phyloP scores from a whole-genome alignment of 305 asterid species.

The Fraxinus sp. region DNA sequence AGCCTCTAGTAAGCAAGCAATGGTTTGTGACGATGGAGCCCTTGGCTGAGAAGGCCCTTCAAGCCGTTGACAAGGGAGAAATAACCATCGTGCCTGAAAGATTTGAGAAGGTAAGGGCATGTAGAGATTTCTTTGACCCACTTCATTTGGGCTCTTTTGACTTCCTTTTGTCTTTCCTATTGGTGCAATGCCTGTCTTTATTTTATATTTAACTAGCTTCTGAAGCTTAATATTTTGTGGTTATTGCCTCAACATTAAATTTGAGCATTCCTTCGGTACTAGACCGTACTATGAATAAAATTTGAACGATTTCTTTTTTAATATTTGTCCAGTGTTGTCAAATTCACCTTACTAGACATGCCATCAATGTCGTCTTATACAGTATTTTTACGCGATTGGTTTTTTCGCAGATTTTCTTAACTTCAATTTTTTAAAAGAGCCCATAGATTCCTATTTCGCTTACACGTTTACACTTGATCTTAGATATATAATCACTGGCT shows the following conservation, averaged over 20 bases:
- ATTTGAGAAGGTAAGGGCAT: slow-evolving; percentile 75
- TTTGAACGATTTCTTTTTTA: neutral
- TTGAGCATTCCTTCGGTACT: neutral
- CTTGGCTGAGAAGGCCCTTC: slow-evolving; percentile 91
- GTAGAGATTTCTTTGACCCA: slow-evolving; percentile 9
- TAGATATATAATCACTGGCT: slow-evolving; percentile 97
- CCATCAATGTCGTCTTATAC: neutral
- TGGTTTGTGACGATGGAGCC: slow-evolving; percentile 99
- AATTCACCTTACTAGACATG: neutral
- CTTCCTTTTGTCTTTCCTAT: slow-evolving; percentile 12
- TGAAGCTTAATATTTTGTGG: slow-evolving; percentile 14
- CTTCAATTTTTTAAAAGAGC: slow-evolving; percentile 9
- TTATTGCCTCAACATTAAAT: slow-evolving; percentile 14
- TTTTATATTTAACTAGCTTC: slow-evolving; percentile 4
- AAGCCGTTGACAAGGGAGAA: slow-evolving; percentile 83
- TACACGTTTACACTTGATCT: slow-evolving; percentile 24
- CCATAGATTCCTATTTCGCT: slow-evolving; percentile 19
- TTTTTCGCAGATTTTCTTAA: neutral
- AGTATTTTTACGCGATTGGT: neutral
- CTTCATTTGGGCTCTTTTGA: slow-evolving; percentile 13
- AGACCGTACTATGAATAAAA: neutral
- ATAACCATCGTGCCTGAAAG: slow-evolving; percentile 87
- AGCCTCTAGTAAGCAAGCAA: slow-evolving; percentile 96
- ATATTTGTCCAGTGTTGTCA: neutral
- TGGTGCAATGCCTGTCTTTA: slow-evolving; percentile 10